Evolutionary conservation across 257 asterid species (phyloP).

Genomic region (Solanum dulcamara): DNA sequence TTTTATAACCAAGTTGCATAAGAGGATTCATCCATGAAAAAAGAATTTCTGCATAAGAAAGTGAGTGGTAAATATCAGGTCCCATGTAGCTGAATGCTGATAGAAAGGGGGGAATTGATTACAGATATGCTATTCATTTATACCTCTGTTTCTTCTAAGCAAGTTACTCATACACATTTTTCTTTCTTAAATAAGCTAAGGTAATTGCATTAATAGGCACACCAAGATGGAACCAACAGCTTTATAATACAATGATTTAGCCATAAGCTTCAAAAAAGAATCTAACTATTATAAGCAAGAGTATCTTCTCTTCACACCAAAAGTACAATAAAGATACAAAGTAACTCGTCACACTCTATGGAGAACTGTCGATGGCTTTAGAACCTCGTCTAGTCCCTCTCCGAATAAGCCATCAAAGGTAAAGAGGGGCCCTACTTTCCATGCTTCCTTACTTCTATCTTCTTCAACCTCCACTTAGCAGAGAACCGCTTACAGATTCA

Average conservation of each 20-base stretch:
- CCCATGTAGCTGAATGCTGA: neutral
- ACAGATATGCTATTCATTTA: neutral
- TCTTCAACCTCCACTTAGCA: neutral
- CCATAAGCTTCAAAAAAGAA: neutral
- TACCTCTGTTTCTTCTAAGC: neutral
- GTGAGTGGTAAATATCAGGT: conserved; percentile 9
- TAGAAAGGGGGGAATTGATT: neutral
- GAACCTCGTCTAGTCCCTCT: neutral
- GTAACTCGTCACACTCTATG: neutral
- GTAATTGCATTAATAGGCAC: neutral
- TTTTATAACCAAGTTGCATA: conserved; percentile 76
- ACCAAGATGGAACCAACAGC: neutral
- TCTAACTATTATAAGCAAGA: neutral
- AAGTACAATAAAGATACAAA: neutral
- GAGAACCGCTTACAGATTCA: neutral
- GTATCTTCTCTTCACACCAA: neutral
- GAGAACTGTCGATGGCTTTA: neutral
- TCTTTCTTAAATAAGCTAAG: neutral
- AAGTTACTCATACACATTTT: neutral
- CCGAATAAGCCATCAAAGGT: neutral
- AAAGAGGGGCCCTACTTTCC: neutral
- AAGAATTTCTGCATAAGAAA: conserved; percentile 35
- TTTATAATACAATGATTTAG: neutral
- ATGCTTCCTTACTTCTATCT: neutral
- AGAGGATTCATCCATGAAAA: conserved; percentile 30